Evolutionary conservation across 225 moss, liverwort and hornwort genomes (phyloP), one percentile per base, ranked within the genome.

Genomic region (Rhytidiadelphus loreus): DNA sequence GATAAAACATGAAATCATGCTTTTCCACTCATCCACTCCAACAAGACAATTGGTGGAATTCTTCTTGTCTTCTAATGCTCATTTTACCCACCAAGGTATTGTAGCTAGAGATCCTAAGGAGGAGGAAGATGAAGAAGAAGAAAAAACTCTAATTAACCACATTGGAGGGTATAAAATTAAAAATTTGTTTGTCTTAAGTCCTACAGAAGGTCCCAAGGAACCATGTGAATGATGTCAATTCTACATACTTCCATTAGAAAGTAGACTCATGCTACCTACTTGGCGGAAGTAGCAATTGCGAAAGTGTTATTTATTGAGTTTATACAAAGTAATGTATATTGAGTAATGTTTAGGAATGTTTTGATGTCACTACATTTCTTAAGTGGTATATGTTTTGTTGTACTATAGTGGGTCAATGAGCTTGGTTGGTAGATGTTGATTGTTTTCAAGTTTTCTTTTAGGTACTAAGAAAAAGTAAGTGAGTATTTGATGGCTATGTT

Each of bases 201-300:
- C 12, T 12, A 4, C 0, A 0, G 2, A 19, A 30, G 30, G 2
- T 46, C 7, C 11, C 4, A 29, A 29, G 6, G 11, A 44, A 16
- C 0, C 0, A 0, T 30, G 46, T 30, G 11, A 73, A 6, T 44
- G 17, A 44, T 30, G 46, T 2, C 30, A 73, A 73, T 46, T 29
- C 0, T 9, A 29, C 17, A 46, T 29, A 29, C 28, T 6, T 46
- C 29, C 11, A 2, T 72, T 29, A 44, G 6, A 71, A 28, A 16
- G 4, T 43, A 73, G 1, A 19, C 17, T 73, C 12, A 11, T 19
- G 30, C 7, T 46, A 30, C 7, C 18, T 73, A 73, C 2, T 48
- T 48, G 0, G 6, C 1, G 0, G 1, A 46, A 72, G 6, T 28
- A 37, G 6, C 44, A 44, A 71, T 16, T 69, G 24, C 0, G 2